Conservation (phyloP, 2,329 filamentous ascomycete genomes). For the Fusarium solani-melongenae region DNA sequence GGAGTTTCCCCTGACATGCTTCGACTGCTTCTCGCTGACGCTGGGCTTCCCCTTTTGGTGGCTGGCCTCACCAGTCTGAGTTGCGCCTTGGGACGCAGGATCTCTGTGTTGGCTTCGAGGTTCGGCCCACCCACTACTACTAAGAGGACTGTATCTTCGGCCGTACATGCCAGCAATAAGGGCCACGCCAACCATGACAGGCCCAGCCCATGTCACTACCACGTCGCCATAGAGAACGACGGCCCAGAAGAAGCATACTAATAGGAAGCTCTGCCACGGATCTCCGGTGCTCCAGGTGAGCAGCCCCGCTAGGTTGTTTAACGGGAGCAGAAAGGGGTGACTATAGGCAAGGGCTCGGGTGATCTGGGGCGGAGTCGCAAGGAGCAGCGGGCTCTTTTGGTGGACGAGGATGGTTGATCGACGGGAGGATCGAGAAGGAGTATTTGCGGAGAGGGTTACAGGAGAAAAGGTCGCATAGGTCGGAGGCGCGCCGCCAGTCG, state of each 20-base stretch:
- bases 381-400: slow-evolving; percentile 92
- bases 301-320: slow-evolving; percentile 87
- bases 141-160: slow-evolving; percentile 87
- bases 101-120: slow-evolving; percentile 53
- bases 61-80: slow-evolving; percentile 25
- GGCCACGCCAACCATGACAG: slow-evolving; percentile 80
- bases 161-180: slow-evolving; percentile 95
- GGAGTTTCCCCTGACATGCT: slow-evolving; percentile 59
- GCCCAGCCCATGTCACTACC: slow-evolving; percentile 83
- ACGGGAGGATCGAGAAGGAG: slow-evolving; percentile 70
- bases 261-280: slow-evolving; percentile 95
- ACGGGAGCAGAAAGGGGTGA: slow-evolving; percentile 89
- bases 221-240: slow-evolving; percentile 86
- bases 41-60: slow-evolving; percentile 43
- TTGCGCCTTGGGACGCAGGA: slow-evolving; percentile 28
- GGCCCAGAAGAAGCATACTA: slow-evolving; percentile 88
- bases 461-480: slow-evolving; percentile 94
- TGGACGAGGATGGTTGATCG: slow-evolving; percentile 94
- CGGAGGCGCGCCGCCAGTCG: slow-evolving; percentile 62
- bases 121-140: slow-evolving; percentile 80
- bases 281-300: slow-evolving; percentile 95
- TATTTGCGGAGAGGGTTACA: slow-evolving; percentile 76
- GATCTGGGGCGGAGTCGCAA: slow-evolving; percentile 93
- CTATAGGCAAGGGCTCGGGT: slow-evolving; percentile 95
- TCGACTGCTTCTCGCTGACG: slow-evolving; percentile 43